phyloP scores from a whole-genome alignment of 108 stramenopile genomes.

The Schizochytrium sp. region DNA sequence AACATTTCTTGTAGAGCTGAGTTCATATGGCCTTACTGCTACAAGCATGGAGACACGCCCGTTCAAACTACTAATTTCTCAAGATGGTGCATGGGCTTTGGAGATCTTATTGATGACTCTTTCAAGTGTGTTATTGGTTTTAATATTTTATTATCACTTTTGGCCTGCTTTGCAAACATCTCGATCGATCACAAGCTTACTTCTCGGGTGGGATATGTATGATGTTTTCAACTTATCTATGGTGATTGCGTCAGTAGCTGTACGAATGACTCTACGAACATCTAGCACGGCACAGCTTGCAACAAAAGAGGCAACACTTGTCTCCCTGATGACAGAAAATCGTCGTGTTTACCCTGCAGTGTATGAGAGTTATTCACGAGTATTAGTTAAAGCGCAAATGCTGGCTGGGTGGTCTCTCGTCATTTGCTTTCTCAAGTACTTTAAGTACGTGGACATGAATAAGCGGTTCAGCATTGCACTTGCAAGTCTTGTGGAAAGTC shows the following conservation, averaged over 20 bases:
- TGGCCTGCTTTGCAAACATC: background rate
- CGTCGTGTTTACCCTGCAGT: background rate
- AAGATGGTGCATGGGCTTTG: background rate
- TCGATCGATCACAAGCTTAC: background rate
- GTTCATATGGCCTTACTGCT: slow-evolving; percentile 1
- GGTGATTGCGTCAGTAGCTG: slow-evolving; percentile 20
- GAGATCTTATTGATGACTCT: slow-evolving; percentile 20
- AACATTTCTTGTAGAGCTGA: slow-evolving; percentile 26
- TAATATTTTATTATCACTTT: background rate
- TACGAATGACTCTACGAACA: background rate
- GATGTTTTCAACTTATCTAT: slow-evolving; percentile 21
- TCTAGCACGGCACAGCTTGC: background rate
- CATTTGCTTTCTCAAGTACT: slow-evolving; percentile 46
- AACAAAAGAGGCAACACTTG: background rate
- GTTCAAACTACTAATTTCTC: background rate
- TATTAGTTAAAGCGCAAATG: background rate
- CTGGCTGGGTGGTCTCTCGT: background rate
- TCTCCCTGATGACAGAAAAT: background rate
- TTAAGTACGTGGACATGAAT: slow-evolving; percentile 29
- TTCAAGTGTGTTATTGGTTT: background rate
- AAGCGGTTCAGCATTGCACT: slow-evolving; percentile 53
- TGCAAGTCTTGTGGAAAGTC: slow-evolving; percentile 41
- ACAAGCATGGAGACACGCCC: slow-evolving; percentile 6
- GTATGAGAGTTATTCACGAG: background rate
- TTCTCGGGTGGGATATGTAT: slow-evolving; percentile 36